Conservation (phyloP, 768 basidiomycete species). For the Pleurotus platypus region DNA sequence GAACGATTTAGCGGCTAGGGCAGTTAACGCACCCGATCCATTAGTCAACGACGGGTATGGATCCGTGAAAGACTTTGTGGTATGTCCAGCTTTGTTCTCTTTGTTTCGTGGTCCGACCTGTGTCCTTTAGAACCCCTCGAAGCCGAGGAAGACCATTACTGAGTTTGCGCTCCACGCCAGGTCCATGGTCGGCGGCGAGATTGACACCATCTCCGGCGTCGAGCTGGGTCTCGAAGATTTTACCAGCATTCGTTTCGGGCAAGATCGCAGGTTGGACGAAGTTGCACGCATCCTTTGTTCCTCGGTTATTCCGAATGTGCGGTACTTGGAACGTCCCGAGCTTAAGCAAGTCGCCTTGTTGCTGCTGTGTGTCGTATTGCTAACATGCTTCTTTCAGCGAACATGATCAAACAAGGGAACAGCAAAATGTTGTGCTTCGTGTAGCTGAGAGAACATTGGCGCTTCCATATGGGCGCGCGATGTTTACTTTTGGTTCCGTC, state of each 20-base stretch:
- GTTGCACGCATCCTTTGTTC: constrained; percentile 90
- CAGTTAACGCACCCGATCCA: constrained; percentile 42
- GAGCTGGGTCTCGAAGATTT: constrained; percentile 72
- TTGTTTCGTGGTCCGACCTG: too few species aligned
- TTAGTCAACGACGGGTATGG: constrained; percentile 52
- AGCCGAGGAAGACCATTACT: constrained; percentile 47
- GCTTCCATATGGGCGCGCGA: constrained; percentile 82
- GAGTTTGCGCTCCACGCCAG: constrained; percentile 49
- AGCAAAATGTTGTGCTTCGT: constrained; percentile 75
- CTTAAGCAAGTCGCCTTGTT: constrained; percentile 46
- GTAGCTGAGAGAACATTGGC: constrained; percentile 89
- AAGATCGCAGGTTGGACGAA: constrained; percentile 88
- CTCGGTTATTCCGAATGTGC: constrained; percentile 62
- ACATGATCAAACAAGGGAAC: constrained; percentile 81
- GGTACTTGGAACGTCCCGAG: constrained; percentile 63
- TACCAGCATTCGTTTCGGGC: constrained; percentile 82
- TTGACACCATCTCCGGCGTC: constrained; percentile 62
- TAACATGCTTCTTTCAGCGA: constrained; percentile 49
- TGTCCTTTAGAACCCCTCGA: constrained; percentile 42
- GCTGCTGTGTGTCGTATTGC: background rate
- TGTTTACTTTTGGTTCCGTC: constrained; percentile 89
- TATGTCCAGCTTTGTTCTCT: constrained; percentile 22
- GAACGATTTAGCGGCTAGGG: constrained; percentile 68
- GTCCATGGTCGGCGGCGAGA: constrained; percentile 47
- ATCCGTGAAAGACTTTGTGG: constrained; percentile 54